phyloP scores from a whole-genome alignment of 164 flowering plant species.

The Chloranthus sessilifolius region DNA sequence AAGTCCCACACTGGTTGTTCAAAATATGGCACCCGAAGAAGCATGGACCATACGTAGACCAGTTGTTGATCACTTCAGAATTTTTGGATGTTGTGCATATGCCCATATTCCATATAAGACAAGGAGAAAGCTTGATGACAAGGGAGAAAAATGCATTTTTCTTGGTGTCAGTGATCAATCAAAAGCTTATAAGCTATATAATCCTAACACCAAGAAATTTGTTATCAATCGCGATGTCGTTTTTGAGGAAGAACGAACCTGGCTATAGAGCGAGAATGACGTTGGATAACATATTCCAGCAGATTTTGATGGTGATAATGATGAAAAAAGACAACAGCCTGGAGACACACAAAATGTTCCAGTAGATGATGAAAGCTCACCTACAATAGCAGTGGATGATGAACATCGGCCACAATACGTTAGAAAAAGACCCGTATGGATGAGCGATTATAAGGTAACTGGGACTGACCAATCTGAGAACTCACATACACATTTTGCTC shows the following conservation, averaged over 20 bases:
- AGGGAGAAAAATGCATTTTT: slow-evolving; percentile 2
- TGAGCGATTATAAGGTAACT: background rate
- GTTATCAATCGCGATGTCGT: background rate
- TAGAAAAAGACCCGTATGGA: slow-evolving; percentile 1
- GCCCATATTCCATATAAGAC: slow-evolving; percentile 2
- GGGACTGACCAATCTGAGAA: background rate
- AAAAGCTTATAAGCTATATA: background rate
- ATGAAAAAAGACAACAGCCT: background rate
- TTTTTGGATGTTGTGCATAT: slow-evolving; percentile 5
- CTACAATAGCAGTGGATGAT: background rate
- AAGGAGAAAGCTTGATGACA: slow-evolving; percentile 1
- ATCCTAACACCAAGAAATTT: background rate
- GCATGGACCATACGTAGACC: slow-evolving; percentile 1
- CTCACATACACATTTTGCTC: background rate
- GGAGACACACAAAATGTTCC: background rate
- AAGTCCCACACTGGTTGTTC: slow-evolving; percentile 6
- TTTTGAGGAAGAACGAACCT: background rate
- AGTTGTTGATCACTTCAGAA: background rate
- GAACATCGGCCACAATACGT: background rate
- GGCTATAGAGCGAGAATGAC: background rate
- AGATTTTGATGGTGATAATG: slow-evolving; percentile 3
- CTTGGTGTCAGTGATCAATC: background rate
- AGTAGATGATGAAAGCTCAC: background rate
- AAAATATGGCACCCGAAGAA: slow-evolving; percentile 1
- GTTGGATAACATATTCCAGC: too few species aligned